Evolutionary conservation across 2,329 filamentous ascomycete species (phyloP), one percentile per base, ranked within the genome.

Genomic region (Ambrosiella xylebori): DNA sequence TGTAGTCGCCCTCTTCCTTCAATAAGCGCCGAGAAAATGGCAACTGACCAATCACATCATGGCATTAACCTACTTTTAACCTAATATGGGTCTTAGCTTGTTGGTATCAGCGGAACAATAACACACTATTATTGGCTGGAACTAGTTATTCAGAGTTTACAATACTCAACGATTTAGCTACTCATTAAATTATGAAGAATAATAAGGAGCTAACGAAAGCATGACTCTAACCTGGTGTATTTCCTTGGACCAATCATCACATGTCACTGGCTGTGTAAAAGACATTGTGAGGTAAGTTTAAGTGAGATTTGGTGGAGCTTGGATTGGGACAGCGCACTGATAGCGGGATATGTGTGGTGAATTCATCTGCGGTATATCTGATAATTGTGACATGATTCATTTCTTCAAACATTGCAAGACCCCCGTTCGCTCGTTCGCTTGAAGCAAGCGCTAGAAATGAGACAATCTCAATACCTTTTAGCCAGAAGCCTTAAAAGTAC

Each of bases 21-120:
- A n/a, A 41, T 57, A 57, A 57, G 56, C 56, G 56, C 56, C 56
- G 13, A 41, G 8, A 7, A 19, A 54, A 27, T 27, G 19, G n/a
- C 37, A 3, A 17, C 38, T 15, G 27, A 44, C 56, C 56, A 57
- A 57, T 57, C 56, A 53, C 35, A 53, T 49, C 15, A 8, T 38
- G 17, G 47, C 2, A 45, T 45, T 37, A 47, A 37, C 11, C 47
- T 55, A 17, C 37, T 37, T 38, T 19, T 15, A 15, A 44, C 13
- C 15, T 17, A 44, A n/a, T 27, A 13, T 55, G 12, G 38, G n/a
- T 51, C 19, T 5, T 8, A 13, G 19, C 7, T 17, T 47, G 13
- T 19, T 12, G 36, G 15, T 15, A 15, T 13, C 15, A 27, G 37
- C 53, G 35, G 52, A 37, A 54, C 36, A 4, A 51, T 45, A 55